A percentile compares a stretch with the other conserved stretches of the same genome.
These are phyloP conservation scores for Leccinum subrobustum DNA, from an alignment of 1,284 basidiomycete species.

Conservation along the genomic window DNA sequence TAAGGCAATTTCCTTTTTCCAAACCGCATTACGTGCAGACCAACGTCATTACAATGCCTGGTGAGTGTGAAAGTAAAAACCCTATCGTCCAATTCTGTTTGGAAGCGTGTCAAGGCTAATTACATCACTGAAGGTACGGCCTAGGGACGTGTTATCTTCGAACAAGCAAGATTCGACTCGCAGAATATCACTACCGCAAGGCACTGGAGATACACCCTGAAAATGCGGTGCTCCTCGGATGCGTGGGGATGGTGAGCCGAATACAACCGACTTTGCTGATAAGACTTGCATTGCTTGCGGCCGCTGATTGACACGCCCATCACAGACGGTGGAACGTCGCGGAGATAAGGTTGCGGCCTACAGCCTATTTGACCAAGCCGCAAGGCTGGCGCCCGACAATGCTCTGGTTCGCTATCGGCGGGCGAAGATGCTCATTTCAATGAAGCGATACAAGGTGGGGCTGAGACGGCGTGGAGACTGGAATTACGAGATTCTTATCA, in stretches of 20 bases:
- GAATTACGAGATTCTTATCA: constrained; percentile 30
- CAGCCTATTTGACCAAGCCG: constrained; percentile 76
- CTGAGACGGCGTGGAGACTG: constrained; percentile 9
- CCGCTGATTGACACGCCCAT: constrained; percentile 21
- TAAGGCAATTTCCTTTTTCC: constrained; percentile 86
- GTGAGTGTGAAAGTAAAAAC: constrained; percentile 46
- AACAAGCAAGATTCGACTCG: constrained; percentile 85
- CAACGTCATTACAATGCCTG: constrained; percentile 93
- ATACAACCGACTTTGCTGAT: constrained; percentile 21
- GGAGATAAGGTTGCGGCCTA: constrained; percentile 74
- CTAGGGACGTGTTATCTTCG: constrained; percentile 91
- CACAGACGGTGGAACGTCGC: constrained; percentile 79
- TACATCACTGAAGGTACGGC: constrained; percentile 75
- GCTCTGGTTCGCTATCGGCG: constrained; percentile 89
- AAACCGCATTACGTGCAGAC: constrained; percentile 85
- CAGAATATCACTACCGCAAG: constrained; percentile 92
- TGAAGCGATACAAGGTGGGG: constrained; percentile 79
- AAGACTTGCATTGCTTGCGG: constrained; percentile 15
- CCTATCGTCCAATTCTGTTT: neutral
- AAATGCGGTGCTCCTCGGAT: constrained; percentile 88
- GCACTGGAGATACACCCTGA: constrained; percentile 88
- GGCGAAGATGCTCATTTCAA: constrained; percentile 82
- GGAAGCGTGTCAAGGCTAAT: constrained; percentile 25
- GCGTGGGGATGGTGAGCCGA: constrained; percentile 78
- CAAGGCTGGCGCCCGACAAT: constrained; percentile 74